Base-by-base conservation (phyloP, 2,329 filamentous ascomycete genomes). In the Aspergillus flavus region DNA sequence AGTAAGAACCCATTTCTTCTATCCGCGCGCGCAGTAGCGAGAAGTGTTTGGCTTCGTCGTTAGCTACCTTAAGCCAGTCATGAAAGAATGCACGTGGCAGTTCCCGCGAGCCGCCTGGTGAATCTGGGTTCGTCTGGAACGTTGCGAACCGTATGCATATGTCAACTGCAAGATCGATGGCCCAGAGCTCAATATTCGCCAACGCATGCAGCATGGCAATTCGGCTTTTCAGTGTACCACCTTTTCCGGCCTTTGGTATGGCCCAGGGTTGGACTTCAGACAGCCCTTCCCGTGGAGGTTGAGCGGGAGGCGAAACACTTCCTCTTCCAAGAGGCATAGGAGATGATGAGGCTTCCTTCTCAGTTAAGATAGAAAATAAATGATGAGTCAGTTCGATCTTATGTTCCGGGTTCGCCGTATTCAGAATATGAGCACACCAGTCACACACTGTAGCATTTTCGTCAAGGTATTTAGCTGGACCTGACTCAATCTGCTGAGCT, bases 161-260 rank as follows among this genome's bases (percentile, higher is more conserved):
- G 67, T 83, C 81, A 30, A 83, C 78, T 11, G 81, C 81, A 4
- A 83, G 73, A 57, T 83, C 81, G 61, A 83, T 83, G 1, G 81
- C 81, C 81, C 81, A 83, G 28, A 81, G 75, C 68, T 83, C 81
- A 28, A 83, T 82, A 58, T 82, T 83, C 21, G 81, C 81, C n/a
- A 82, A 69, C 1, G 80, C 80, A 59, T 83, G 81, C 6, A 83
- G 73, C 78, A 83, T 82, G 21, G 78, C 74, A 52, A 82, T 79
- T 28, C 81, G 73, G 61, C 80, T 82, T 63, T 79, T 82, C 34
- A 80, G 61, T 6, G 74, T 79, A 6, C 81, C 81, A n/a, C 79
- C 81, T 53, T 76, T 75, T 46, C 80, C 77, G 2, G 75, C 68
- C 10, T 72, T 77, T 9, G 79, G 81, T 75, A 81, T 81, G 19